phyloP scores from a whole-genome alignment of 2,329 filamentous ascomycete genomes.

The Hawksworthiomyces lignivorus region DNA sequence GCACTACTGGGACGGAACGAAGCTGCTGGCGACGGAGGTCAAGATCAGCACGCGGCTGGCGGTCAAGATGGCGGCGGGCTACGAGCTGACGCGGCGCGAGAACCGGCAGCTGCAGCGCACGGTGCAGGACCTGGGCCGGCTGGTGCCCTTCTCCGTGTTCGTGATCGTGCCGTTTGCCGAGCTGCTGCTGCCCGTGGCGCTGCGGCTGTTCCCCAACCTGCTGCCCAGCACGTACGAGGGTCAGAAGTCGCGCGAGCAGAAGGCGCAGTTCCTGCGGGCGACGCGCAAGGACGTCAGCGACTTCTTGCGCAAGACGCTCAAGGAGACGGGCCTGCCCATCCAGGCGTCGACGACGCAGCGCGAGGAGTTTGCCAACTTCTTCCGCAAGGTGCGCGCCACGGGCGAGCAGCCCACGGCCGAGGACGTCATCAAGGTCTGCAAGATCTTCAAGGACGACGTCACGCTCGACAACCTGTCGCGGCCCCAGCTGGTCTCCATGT shows the following conservation, averaged over 20 bases:
- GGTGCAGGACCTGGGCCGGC: slow-evolving; percentile 82
- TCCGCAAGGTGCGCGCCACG: slow-evolving; percentile 88
- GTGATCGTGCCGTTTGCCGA: slow-evolving; percentile 96
- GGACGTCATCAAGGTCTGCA: slow-evolving; percentile 97
- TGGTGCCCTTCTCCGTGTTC: slow-evolving; percentile 95
- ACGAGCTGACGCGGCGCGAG: slow-evolving; percentile 91
- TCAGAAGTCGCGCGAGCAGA: slow-evolving; percentile 81
- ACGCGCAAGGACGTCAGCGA: slow-evolving; percentile 89
- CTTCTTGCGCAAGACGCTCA: slow-evolving; percentile 81
- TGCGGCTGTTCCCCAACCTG: slow-evolving; percentile 94
- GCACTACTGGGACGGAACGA: slow-evolving; percentile 98
- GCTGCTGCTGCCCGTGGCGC: slow-evolving; percentile 78
- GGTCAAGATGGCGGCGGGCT: slow-evolving; percentile 95
- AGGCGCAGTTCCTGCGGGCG: slow-evolving; percentile 70
- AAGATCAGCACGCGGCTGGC: slow-evolving; percentile 86
- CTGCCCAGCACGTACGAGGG: slow-evolving; percentile 96
- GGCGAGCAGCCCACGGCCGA: slow-evolving; percentile 81
- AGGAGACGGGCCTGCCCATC: slow-evolving; percentile 86
- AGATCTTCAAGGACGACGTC: slow-evolving; percentile 96
- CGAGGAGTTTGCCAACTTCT: slow-evolving; percentile 93
- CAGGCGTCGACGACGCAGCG: slow-evolving; percentile 77
- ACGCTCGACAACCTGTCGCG: slow-evolving; percentile 95
- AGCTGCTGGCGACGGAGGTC: slow-evolving; percentile 85
- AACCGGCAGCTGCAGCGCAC: slow-evolving; percentile 88
- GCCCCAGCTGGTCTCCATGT: slow-evolving; percentile 94